phyloP scores from a whole-genome alignment of 768 basidiomycete genomes.

The Lenzites betulinus region DNA sequence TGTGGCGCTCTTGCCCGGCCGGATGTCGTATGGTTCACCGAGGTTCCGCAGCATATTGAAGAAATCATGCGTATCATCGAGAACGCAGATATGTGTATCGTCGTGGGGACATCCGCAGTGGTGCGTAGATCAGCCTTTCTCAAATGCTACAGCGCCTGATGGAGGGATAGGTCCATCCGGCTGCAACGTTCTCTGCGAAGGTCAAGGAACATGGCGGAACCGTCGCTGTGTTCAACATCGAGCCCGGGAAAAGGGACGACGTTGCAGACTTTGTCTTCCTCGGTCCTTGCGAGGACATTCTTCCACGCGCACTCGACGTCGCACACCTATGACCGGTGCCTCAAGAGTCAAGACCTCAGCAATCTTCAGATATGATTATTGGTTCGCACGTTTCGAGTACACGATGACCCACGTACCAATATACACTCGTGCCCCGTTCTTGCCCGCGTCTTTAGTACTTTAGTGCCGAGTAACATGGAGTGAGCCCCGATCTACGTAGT shows the following conservation, averaged over 20 bases:
- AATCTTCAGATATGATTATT: no score
- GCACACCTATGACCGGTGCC: constrained; percentile 9
- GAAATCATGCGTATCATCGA: constrained; percentile 31
- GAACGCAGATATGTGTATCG: constrained; percentile 35
- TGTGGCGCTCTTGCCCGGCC: constrained; percentile 38
- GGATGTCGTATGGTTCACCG: constrained; percentile 44
- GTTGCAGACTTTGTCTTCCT: constrained; percentile 52
- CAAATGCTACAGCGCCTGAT: not conserved
- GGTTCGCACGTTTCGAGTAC: no score
- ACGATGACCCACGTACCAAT: no score
- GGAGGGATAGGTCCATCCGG: constrained; percentile 40
- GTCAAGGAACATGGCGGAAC: constrained; percentile 35
- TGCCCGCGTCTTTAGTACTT: no score
- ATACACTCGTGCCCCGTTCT: no score
- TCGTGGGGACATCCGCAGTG: constrained; percentile 41
- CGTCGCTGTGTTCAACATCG: constrained; percentile 39
- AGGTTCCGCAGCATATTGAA: constrained; percentile 30
- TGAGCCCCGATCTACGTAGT: no score
- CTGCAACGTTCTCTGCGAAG: constrained; percentile 29
- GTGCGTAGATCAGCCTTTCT: constrained; percentile 14
- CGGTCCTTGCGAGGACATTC: constrained; percentile 48
- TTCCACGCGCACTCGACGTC: constrained; percentile 42
- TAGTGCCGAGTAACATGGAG: no score
- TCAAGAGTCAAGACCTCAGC: no score
- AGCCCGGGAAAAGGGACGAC: constrained; percentile 35